Evolutionary conservation across 495 filamentous ascomycete genomes (phyloP).

Genomic region (Talaromyces adpressus): DNA sequence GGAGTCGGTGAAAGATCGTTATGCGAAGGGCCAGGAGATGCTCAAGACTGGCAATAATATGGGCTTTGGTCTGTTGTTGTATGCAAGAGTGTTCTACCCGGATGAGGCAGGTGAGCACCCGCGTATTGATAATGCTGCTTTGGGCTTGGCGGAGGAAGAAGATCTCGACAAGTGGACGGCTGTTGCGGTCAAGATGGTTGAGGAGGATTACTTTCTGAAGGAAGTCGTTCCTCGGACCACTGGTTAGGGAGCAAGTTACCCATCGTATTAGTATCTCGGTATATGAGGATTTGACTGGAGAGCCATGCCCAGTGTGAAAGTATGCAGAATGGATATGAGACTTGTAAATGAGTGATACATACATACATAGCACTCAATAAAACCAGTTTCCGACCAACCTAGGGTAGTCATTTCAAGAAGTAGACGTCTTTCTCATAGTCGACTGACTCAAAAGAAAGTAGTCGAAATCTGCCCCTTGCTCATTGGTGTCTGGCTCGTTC

Average conservation of each 20-base stretch:
- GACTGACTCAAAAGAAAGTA: no score
- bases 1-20: conserved; percentile 35
- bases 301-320: not conserved
- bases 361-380: not conserved
- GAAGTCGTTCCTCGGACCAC: not conserved
- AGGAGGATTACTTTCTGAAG: conserved; percentile 7
- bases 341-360: not conserved
- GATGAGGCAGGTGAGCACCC: conserved; percentile 26
- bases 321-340: not conserved
- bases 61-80: conserved; percentile 47
- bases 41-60: conserved; percentile 33
- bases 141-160: conserved; percentile 49
- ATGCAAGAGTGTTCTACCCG: conserved; percentile 44
- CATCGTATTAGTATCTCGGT: no score
- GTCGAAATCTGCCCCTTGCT: no score
- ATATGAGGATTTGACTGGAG: no score
- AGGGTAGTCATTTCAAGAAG: no score
- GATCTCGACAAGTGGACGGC: conserved; percentile 50
- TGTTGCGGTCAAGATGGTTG: conserved; percentile 15
- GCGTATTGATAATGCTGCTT: conserved; percentile 31
- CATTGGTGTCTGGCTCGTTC: no score
- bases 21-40: conserved; percentile 27
- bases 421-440: no score
- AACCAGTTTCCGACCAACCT: not conserved
- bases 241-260: not conserved